Evolutionary conservation across 108 stramenopile species (phyloP), one percentile per base, ranked within the genome.

Genomic region (Nitzschia palea): DNA sequence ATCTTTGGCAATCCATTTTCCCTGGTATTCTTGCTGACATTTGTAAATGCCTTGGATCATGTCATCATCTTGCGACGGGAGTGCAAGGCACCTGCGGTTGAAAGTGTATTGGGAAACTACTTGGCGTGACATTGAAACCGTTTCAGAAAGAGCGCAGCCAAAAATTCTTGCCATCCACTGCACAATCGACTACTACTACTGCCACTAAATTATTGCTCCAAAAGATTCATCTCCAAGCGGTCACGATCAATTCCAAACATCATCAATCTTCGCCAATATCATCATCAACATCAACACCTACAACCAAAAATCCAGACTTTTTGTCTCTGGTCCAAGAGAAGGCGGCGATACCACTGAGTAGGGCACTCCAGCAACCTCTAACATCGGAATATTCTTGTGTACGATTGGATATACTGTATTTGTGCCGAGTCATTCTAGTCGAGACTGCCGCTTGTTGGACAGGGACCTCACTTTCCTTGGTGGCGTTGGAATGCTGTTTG

Each of bases 1-100:
- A 35, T 50, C 53, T 67, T 3, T 74, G 73, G 73, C 64, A 65
- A 43, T 20, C 63, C 23, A 33, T 74, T 8, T 74, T 74, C 43
- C 73, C 73, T 3, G 73, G 73, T 17, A 50, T 66, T 23, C 53
- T 74, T 40, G 25, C 53, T 0, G 55, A 65, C 1, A 27, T 74
- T 4, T 74, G 53, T 61, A 55, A 40, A 8, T 53, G 63, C 17
- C 14, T 65, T 14, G 5, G 17, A 10, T 44, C 55, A 56, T 15
- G 1, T 3, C 3, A 0, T 44, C 45, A 10, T 27, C 10, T 44
- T n/a, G 31, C 29, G 33, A 20, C 51, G 26, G 50, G 36, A 58
- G 17, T 61, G 12, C 32, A 63, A 44, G 22, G 40, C 15, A 2
- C 32, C n/a, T 60, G 45, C n/a, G n/a, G n/a, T n/a, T 43, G 59